Base-by-base conservation (phyloP, 345 rosid species). In the Syzygium aqueum region DNA sequence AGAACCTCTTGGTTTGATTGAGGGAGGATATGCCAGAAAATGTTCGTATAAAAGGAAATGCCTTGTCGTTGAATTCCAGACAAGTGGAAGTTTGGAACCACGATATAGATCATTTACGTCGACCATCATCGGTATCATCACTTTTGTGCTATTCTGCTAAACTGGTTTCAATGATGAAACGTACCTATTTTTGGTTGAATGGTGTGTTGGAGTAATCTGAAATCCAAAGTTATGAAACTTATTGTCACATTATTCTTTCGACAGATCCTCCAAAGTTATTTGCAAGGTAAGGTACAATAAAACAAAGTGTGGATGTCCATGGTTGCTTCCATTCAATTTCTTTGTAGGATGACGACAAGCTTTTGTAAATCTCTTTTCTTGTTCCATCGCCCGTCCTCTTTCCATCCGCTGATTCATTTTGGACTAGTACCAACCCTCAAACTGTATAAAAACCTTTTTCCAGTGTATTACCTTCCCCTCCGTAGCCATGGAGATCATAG, bases 401-500 rank as follows among this genome's bases (percentile, higher is more conserved):
- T 17, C 11, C 46, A 33, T 37, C 43, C 25, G 46, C 80, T 33
- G 43, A 11, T 27, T 59, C 16, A 6, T 63, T n/a, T 73, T 33
- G 49, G 80, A 73, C 49, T 33, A 12, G 37, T 17, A 21, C 46
- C 49, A 19, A 73, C 80, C 80, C 46, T 33, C 46, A 19, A 33
- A 33, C 80, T 73, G 27, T 19, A 33, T 17, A 1, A 19, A 33
- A 73, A 65, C 77, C 49, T 37, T 0, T 54, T 37, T 37, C 80
- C 23, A 33, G 25, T 21, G 49, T 73, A 22, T 73, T 73, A 22
- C 80, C 80, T 33, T 33, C 6, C 43, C 63, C 21, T 27, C 51
- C 11, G 50, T n/a, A 51, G 84, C 85, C 86, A 89, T 83, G 90
- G 91, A 86, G 80, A 28, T 86, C 54, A 10, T 90, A 51, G 83